Evolutionary conservation across 2,329 filamentous ascomycete genomes (phyloP).

Genomic region (Lecanicillium sp.): DNA sequence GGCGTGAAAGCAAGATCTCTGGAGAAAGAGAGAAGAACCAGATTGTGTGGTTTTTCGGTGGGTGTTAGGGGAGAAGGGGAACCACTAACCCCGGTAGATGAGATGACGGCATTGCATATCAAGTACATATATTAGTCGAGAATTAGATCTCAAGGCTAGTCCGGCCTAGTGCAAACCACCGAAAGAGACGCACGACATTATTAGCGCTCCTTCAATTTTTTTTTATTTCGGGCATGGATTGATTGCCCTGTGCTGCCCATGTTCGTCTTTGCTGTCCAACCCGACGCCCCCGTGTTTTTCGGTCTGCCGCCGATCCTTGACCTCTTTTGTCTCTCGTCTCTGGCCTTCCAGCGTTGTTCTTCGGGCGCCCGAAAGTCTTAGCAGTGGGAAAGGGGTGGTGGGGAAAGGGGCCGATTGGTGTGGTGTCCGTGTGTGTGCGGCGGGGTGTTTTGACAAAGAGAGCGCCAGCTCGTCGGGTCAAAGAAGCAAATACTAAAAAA

Average conservation of each 20-base stretch:
- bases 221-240: neutral
- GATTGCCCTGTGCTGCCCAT: neutral
- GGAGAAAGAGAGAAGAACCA: neutral
- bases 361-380: too few species aligned
- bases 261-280: neutral
- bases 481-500: constrained; percentile 4
- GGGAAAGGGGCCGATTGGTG: neutral
- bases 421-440: neutral
- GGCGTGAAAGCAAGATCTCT: too few species aligned
- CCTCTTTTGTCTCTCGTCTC: neutral
- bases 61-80: neutral
- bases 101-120: constrained; percentile 4
- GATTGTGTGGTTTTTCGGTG: too few species aligned
- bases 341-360: neutral
- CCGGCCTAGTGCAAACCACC: neutral
- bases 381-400: neutral
- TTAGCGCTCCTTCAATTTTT: neutral
- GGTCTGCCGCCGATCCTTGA: constrained; percentile 5
- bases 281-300: too few species aligned
- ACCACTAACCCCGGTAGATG: neutral
- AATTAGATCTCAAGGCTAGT: constrained; percentile 1
- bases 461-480: constrained; percentile 2
- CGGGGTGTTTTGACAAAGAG: neutral
- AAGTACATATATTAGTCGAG: neutral
- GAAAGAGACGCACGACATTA: constrained; percentile 5